Base-by-base conservation (phyloP, 495 filamentous ascomycete species). In the Jackrogersella minutella region DNA sequence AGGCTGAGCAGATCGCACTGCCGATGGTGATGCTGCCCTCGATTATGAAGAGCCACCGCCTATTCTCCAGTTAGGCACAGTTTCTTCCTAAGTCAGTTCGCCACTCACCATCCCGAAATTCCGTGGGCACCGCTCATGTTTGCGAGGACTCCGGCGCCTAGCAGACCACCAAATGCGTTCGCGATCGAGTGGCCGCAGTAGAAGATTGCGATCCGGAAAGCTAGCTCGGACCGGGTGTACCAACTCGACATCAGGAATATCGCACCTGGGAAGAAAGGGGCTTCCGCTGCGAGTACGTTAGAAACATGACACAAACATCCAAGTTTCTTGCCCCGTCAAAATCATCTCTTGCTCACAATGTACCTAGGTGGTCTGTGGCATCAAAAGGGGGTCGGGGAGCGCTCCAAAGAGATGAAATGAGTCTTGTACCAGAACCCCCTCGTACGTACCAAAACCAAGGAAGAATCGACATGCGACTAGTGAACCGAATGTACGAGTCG, bases 401-500 rank as follows among this genome's bases (percentile, higher is more conserved):
- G 2, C 13, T 8, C 17, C 19, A 21, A 44, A 22, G 41, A 44
- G 41, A 16, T 2, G 3, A 24, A 19, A 24, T 10, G 8, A 9
- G 1, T 44, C 17, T 21, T 14, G 16, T 44, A 9, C 7, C n/a
- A 1, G 8, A 44, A n/a, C n/a, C n/a, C n/a, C 7, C 4, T 21
- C 16, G 1, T 26, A 43, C 66, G 13, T 69, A 69, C 66, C 80
- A 34, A 89, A 84, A 53, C 88, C 87, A 2, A 91, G 80, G 44
- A 90, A 84, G 76, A 90, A 88, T 10, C 87, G 81, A 51, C 85
- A 80, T 0, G 79, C 82, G 5, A 89, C 72, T 22, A 90, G 76
- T 8, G 85, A 83, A 14, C 76, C 73, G 60, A 82, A 90, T 49
- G 76, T 88, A 3, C 79, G 73, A 0, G 80, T 79, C 14, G 78